Percentiles rank a stretch among this genome's conserved stretches.
Conservation (phyloP, 306 rosid genomes). For the Dalbergia cochinchinensis region DNA sequence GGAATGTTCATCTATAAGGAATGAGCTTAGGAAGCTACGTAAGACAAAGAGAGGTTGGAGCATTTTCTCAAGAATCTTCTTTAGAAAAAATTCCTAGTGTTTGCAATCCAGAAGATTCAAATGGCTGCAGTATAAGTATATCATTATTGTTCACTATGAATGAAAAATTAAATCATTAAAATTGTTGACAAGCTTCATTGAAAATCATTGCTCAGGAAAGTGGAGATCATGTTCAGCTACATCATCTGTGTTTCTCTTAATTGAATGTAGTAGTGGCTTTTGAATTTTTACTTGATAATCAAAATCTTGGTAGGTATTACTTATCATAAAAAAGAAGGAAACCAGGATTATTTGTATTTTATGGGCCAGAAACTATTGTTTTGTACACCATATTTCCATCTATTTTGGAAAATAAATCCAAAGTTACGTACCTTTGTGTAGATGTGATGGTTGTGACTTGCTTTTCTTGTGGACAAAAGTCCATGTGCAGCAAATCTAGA, state of each 20-base stretch:
- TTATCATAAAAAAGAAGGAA: no score
- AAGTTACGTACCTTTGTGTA: background rate
- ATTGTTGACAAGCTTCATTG: conserved; percentile 41
- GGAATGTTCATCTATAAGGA: conserved; percentile 76
- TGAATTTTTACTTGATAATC: conserved; percentile 9
- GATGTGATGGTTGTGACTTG: no score
- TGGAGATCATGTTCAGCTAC: conserved; percentile 16
- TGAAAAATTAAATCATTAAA: conserved; percentile 46
- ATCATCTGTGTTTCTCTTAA: conserved; percentile 4
- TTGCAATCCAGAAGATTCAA: conserved; percentile 52
- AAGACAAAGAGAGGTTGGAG: conserved; percentile 80
- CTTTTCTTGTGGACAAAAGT: no score
- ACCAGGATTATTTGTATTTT: background rate
- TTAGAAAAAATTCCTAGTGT: conserved; percentile 60
- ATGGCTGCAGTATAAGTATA: conserved; percentile 41
- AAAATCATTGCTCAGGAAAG: conserved; percentile 38
- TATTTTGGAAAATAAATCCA: no score
- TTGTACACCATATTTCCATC: background rate
- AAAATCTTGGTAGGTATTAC: background rate
- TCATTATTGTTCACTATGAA: conserved; percentile 40
- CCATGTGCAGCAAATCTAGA: no score
- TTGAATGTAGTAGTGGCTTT: background rate
- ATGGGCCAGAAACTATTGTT: no score
- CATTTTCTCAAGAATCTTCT: conserved; percentile 66
- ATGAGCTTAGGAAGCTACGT: conserved; percentile 67